Evolutionary conservation across 1,284 basidiomycete genomes (phyloP), one percentile per base, ranked within the genome.

Genomic region (Fomitopsis betulina): DNA sequence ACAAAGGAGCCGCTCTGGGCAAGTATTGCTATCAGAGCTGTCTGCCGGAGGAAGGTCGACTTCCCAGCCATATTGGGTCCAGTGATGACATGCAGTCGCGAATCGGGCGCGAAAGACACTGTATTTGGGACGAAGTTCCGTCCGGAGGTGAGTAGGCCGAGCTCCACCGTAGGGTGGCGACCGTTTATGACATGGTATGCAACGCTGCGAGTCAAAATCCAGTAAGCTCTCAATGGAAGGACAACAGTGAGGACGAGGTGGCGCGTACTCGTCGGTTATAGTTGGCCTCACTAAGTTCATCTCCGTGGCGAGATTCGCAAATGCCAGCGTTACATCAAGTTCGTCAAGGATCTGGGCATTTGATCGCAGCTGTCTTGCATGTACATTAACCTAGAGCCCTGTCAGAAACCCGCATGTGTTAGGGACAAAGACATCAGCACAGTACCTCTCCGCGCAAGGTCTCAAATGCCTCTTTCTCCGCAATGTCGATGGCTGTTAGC

Each of bases 1-100:
- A 99, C 94, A 71, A 93, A 99, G 7, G 89, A 91, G 2, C 96
- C 96, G 6, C 86, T 84, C 72, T 99, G 96, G 0, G 96, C 96
- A 1, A 99, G 80, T 59, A 99, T 91, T 8, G 89, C 79, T 54
- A 98, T 90, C 27, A 99, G 79, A 4, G 96, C 97, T 0, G 87
- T 92, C 70, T 98, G 96, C 15, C 96, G 90, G 19, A 99, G 80
- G 33, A 93, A 81, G 0, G 96, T 98, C 1, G 93, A 96, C 73
- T 99, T 98, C 53, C 93, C 84, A 43, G 93, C 93, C 94, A 98
- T 98, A 68, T 98, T 98, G 0, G 96, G 96, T 0, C 96, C 96
- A 1, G 96, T 98, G 64, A 98, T 90, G 53, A 97, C 70, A 59
- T 87, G 88, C 4, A 98, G 68, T 25, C 84, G 84, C 10, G 86